Evolutionary conservation across 768 basidiomycete genomes (phyloP), one percentile per base, ranked within the genome.

Genomic region (Leccinum disarticulatum): DNA sequence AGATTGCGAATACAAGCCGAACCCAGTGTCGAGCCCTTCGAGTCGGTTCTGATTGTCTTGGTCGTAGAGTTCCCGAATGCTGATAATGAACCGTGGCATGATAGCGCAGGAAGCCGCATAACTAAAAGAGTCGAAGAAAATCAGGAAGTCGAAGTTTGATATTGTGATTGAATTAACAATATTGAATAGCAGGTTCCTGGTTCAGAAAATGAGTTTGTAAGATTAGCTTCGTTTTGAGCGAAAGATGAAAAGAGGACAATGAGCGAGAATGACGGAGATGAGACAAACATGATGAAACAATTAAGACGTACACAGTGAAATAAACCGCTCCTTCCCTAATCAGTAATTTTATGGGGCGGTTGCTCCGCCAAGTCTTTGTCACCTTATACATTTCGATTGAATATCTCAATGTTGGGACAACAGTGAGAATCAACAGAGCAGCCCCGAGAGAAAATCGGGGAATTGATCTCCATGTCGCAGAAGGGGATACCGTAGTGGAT

Each of bases 31-130:
- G 22, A 53, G 2, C 22, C 52, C 33, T 53, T 36, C 19, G 1
- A n/a, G n/a, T 31, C 31, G 30, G 19, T 52, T 6, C 28, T 19
- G 31, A 52, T 35, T 33, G 22, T 35, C 33, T 9, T 17, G 33
- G 22, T 53, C 52, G 11, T 36, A 53, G 19, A 53, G 33, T 14
- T 53, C 52, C 35, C 52, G 52, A 22, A 36, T 53, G 22, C 33
- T 36, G n/a, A 53, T 53, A 35, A 53, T 53, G 35, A 53, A 53
- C 33, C 52, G 52, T 14, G 52, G 52, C 33, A 53, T 35, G 52
- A 53, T 36, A 25, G 52, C 33, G 22, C 22, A 53, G 14, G 33
- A 14, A 36, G 19, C n/a, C 19, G 33, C 17, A 36, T 19, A 35
- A 36, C 19, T 35, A 9, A 53, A 22, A 14, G 35, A 9, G 14